Base-by-base conservation (phyloP, 1,139 yeast genomes). In the Geotrichum siamense region DNA sequence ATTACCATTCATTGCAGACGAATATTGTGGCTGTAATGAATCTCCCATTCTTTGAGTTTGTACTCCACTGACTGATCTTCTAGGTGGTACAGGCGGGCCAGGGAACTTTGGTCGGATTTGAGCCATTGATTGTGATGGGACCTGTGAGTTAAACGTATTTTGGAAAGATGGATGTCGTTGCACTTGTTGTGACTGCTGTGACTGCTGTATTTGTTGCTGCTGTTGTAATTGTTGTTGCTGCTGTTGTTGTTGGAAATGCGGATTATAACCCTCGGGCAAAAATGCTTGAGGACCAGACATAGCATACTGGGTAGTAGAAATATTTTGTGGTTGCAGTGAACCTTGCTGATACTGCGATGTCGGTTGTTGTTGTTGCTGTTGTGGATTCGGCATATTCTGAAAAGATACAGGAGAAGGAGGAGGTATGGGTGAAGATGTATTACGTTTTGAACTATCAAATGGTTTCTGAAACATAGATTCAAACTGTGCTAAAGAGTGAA, bases 61-160 rank as follows among this genome's bases (percentile, higher is more conserved):
- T 17, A 39, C 42, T 5, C 42, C 38, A 27, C 46, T 43, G 5
- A 43, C 42, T 22, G 39, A 22, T 16, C 46, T 32, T 3, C 46
- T 29, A 5, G 46, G 46, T 12, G 46, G 46, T 3, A 41, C 33
- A 3, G 42, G 42, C 9, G 46, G 46, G 10, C 32, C 15, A 13
- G 13, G 17, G 5, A 29, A 35, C 10, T 9, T 33, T 21, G 37
- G 10, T 17, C 17, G 34, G 19, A 5, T 12, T 15, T 31, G 35
- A 8, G 19, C 26, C 12, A 20, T 20, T 6, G 27, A 4, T 21
- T 33, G 37, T 3, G 37, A 12, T 5, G 19, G 21, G 8, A 9
- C 10, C n/a, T 9, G 26, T 20, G 16, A 21, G 10, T 33, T 25
- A 20, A 33, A 33, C n/a, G 26, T 6, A 33, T 33, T 33, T 28